Base-by-base conservation (phyloP, 1,139 yeast species). In the Hyphopichia wangnamkhiaoensis region DNA sequence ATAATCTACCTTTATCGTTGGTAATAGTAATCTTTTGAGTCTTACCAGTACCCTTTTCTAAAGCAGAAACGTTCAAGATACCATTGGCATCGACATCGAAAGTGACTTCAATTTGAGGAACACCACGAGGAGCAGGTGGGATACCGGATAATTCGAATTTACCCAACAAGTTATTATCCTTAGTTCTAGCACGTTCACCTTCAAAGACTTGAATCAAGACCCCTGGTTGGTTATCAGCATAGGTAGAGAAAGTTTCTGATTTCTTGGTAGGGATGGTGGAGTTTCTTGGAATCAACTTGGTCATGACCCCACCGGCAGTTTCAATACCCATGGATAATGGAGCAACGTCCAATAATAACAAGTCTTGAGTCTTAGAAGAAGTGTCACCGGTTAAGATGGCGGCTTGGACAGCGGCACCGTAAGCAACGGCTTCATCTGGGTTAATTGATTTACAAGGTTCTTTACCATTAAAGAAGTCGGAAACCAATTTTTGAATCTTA, bases 71-170 rank as follows among this genome's bases (percentile, higher is more conserved):
- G 71, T 88, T 90, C 74, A 89, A 76, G 61, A 89, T 89, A 73
- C 97, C 97, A 62, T 89, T 89, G 43, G 96, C 95, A 64, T 89
- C 96, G 54, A 90, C 74, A 56, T 88, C 94, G 61, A 89, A 89
- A 35, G 96, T 88, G 49, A 89, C 96, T 73, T 89, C 96, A 59
- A 90, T 86, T 74, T 89, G 96, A 53, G 96, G 96, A 43, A 84
- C 90, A 68, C 98, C 98, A 75, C 96, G 87, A 70, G 97, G 97
- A 34, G 97, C 95, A 44, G 97, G 95, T 58, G 98, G 97, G 50
- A 91, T 90, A 58, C 96, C 96, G 37, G 89, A 76, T 56, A 91
- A 80, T 65, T 91, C 96, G 59, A 91, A 91, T 72, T 90, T 89
- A 68, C 97, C 98, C 55, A 91, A 80, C 62, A 84, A 74, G 75